Conservation (phyloP, 2,329 filamentous ascomycete genomes). For the Westerdykella sp. region DNA sequence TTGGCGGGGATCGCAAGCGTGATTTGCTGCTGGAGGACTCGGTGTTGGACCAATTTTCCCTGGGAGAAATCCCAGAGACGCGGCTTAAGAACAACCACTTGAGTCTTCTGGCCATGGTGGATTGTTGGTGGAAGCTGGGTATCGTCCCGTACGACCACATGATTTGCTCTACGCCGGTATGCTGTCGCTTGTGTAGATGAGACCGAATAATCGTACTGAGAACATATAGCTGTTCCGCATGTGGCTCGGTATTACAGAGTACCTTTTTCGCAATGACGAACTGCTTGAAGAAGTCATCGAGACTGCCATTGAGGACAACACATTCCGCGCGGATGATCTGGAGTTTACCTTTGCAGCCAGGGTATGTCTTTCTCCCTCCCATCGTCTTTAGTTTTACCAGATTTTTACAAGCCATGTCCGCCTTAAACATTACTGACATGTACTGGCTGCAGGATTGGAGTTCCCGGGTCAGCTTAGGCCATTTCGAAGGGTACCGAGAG, state of each 20-base stretch:
- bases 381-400: not conserved
- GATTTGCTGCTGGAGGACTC: constrained; percentile 71
- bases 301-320: constrained; percentile 82
- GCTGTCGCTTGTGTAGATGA: constrained; percentile 18
- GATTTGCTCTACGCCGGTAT: constrained; percentile 90
- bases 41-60: constrained; percentile 80
- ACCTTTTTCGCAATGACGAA: constrained; percentile 77
- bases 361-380: constrained; percentile 32
- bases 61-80: constrained; percentile 63
- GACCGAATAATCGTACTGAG: not conserved
- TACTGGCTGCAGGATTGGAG: constrained; percentile 65
- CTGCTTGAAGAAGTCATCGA: constrained; percentile 79
- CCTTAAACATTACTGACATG: not conserved
- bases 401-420: not conserved
- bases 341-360: constrained; percentile 97
- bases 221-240: constrained; percentile 69
- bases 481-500: constrained; percentile 89
- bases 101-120: constrained; percentile 89
- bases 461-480: constrained; percentile 81
- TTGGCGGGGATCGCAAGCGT: constrained; percentile 52
- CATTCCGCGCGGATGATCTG: constrained; percentile 89
- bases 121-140: constrained; percentile 91
- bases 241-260: constrained; percentile 95
- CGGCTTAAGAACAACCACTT: constrained; percentile 87
- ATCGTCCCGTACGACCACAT: constrained; percentile 99